A percentile compares a stretch with the other conserved stretches of the same genome.
Evolutionary conservation across 2,329 filamentous ascomycete genomes (phyloP).

Genomic region (Fusarium sp.): DNA sequence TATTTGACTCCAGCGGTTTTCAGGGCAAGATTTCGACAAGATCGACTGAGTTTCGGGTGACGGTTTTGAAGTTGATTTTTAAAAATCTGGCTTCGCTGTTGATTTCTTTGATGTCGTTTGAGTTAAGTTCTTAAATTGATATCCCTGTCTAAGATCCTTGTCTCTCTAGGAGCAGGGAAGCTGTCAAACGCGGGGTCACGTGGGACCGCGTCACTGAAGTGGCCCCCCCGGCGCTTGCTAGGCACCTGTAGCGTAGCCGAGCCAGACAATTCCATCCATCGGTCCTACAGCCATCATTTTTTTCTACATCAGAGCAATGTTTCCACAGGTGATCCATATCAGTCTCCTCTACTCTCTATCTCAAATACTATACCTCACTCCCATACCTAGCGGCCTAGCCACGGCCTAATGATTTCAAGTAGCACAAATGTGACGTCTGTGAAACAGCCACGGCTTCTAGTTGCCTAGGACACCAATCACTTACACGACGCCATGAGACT

Average conservation of each 20-base stretch:
- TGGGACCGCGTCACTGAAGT: constrained; percentile 32
- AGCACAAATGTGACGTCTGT: constrained; percentile 20
- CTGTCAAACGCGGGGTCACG: constrained; percentile 43
- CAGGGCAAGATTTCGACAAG: constrained; percentile 8
- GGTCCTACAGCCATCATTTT: neutral
- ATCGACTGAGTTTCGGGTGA: constrained; percentile 38
- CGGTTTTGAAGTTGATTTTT: constrained; percentile 33
- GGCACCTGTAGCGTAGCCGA: neutral
- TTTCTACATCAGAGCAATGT: neutral
- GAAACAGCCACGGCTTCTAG: constrained; percentile 1
- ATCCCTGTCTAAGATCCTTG: constrained; percentile 36
- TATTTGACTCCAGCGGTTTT: constrained; percentile 17
- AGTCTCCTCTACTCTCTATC: neutral
- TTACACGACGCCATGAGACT: neutral
- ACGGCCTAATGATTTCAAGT: neutral
- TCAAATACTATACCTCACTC: neutral
- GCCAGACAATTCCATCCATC: neutral
- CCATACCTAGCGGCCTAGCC: neutral
- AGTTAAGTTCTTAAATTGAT: constrained; percentile 22
- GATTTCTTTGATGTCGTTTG: constrained; percentile 6
- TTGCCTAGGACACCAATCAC: neutral
- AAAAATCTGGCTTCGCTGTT: constrained; percentile 22
- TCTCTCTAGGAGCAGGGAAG: neutral
- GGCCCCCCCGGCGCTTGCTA: neutral
- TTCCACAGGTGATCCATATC: neutral